phyloP scores from a whole-genome alignment of 108 stramenopile genomes.

The Thalassiosira profunda region DNA sequence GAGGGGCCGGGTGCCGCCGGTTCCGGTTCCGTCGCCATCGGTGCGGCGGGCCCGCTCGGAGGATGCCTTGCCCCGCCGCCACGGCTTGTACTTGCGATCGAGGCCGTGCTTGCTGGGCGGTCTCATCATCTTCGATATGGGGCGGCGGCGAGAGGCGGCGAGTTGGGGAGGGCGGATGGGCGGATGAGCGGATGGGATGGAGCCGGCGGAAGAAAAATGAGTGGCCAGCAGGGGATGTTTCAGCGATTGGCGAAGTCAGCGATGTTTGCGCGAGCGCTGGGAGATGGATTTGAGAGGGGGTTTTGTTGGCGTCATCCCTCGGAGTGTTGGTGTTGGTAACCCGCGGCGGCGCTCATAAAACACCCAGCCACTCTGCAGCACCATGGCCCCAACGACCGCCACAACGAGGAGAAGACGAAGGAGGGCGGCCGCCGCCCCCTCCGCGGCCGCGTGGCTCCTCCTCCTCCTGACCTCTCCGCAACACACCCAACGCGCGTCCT shows the following conservation, averaged over 20 bases:
- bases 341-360: not conserved
- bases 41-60: not conserved
- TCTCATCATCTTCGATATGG: no score
- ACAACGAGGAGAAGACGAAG: not conserved
- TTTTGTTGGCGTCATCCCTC: not conserved
- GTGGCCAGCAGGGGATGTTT: no score
- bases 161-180: no score
- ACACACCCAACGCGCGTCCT: slow-evolving; percentile 34
- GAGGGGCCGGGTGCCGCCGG: not conserved
- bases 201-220: no score
- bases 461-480: slow-evolving; percentile 4
- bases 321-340: not conserved
- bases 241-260: no score
- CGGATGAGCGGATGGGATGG: no score
- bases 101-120: slow-evolving; percentile 63
- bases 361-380: not conserved
- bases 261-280: no score
- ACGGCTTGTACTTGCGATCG: slow-evolving; percentile 78
- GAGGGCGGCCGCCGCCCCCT: no score
- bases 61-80: slow-evolving; percentile 74
- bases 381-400: not conserved
- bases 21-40: not conserved
- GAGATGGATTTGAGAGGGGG: no score
- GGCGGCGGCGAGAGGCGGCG: no score
- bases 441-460: no score